Evolutionary conservation across 768 basidiomycete genomes (phyloP).

Genomic region (Agrocybe chaxingu): DNA sequence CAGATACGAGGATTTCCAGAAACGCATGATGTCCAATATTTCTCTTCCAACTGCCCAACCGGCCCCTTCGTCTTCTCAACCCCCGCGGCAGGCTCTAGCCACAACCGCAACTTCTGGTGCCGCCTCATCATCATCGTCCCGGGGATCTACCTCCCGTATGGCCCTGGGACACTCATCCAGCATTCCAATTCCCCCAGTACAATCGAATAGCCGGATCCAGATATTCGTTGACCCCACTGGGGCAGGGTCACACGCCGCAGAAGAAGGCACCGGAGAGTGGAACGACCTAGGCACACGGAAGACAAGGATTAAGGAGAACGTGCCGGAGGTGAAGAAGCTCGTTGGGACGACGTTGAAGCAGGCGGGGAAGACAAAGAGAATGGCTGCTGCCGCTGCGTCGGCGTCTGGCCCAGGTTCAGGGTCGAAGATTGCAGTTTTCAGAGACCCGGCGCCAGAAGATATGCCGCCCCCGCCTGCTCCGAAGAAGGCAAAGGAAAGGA

Average conservation of each 20-base stretch:
- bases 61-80: conserved; percentile 26
- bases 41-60: conserved; percentile 37
- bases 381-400: conserved; percentile 37
- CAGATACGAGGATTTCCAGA: conserved; percentile 85
- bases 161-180: conserved; percentile 18
- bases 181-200: conserved; percentile 25
- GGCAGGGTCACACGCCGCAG: conserved; percentile 40
- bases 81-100: conserved; percentile 30
- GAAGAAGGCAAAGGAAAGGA: conserved; percentile 20
- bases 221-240: conserved; percentile 74
- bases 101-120: conserved; percentile 44
- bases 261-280: conserved; percentile 51
- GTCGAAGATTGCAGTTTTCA: conserved; percentile 63
- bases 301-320: conserved; percentile 76
- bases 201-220: conserved; percentile 56
- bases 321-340: conserved; percentile 66
- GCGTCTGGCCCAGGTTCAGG: conserved; percentile 27
- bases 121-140: conserved; percentile 30
- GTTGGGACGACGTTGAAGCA: conserved; percentile 65
- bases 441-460: conserved; percentile 54
- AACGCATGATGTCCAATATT: conserved; percentile 72
- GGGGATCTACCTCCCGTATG: conserved; percentile 17
- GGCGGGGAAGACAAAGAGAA: conserved; percentile 52
- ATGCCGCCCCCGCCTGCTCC: conserved; percentile 40
- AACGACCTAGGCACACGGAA: conserved; percentile 77